Conservation (phyloP, 192 early-diverging fungal species). For the Jimgerdemannia lactiflua region DNA sequence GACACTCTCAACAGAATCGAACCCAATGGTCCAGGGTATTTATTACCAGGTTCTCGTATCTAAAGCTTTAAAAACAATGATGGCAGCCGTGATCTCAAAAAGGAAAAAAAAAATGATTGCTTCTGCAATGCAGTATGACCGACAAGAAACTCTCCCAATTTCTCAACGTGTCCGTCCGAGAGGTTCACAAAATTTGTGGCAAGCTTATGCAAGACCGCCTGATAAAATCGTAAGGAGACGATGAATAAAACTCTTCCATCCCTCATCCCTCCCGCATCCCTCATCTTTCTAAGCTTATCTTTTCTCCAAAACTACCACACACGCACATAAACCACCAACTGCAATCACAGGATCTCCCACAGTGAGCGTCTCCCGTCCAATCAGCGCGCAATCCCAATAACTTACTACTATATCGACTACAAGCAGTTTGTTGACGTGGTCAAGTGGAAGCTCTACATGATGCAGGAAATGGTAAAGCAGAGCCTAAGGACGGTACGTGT, state of each 20-base stretch:
- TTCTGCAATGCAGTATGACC: constrained; percentile 40
- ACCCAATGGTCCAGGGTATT: constrained; percentile 17
- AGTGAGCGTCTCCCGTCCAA: constrained; percentile 54
- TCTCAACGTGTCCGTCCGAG: constrained; percentile 63
- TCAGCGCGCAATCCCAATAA: constrained; percentile 54
- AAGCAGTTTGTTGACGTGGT: constrained; percentile 92
- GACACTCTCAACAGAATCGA: constrained; percentile 75
- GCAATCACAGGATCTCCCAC: constrained; percentile 35
- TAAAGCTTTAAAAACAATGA: not conserved
- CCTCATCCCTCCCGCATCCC: not conserved
- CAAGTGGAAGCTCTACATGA: constrained; percentile 88
- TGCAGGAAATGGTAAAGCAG: constrained; percentile 58
- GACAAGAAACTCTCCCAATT: constrained; percentile 73
- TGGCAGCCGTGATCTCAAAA: no score
- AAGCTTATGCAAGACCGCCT: constrained; percentile 76
- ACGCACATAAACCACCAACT: no score
- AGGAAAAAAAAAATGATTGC: no score
- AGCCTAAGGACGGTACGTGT: constrained; percentile 49
- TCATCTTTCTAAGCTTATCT: not conserved
- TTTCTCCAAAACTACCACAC: not conserved
- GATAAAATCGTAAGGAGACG: constrained; percentile 55
- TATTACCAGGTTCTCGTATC: no score
- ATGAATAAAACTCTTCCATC: no score
- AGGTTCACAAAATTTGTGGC: constrained; percentile 76
- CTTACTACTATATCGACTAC: constrained; percentile 90